Evolutionary conservation across 140 eudicot genomes (phyloP).

Genomic region (Flaveria floridana): DNA sequence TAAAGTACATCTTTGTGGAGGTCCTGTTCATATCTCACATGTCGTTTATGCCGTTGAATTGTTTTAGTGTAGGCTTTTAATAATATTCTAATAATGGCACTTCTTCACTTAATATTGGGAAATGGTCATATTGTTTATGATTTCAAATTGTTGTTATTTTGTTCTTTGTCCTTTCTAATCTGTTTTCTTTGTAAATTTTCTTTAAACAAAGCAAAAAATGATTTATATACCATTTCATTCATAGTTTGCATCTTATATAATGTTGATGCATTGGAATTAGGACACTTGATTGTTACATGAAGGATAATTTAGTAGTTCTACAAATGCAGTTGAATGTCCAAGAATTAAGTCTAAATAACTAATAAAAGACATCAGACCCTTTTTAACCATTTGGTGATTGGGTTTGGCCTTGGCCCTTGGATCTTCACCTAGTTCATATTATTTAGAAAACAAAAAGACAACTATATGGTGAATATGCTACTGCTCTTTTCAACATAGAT

Average conservation of each 20-base stretch:
- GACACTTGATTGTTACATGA: slow-evolving; percentile 4
- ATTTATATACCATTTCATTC: slow-evolving; percentile 2
- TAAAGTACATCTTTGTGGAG: neutral
- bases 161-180: too few species aligned
- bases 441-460: neutral
- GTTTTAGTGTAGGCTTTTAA: neutral
- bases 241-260: neutral
- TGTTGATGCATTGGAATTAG: neutral
- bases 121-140: neutral
- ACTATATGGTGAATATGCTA: neutral
- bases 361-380: neutral
- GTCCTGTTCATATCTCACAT: neutral
- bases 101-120: neutral
- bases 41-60: neutral
- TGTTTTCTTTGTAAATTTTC: neutral
- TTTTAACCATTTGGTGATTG: neutral
- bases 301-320: neutral
- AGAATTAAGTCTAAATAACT: slow-evolving; percentile 3
- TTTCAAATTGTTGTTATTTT: neutral
- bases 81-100: neutral
- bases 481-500: neutral
- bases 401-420: neutral
- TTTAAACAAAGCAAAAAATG: neutral
- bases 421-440: neutral
- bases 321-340: neutral